Conservation (phyloP, 768 basidiomycete genomes). For the Tulasnella sp. region DNA sequence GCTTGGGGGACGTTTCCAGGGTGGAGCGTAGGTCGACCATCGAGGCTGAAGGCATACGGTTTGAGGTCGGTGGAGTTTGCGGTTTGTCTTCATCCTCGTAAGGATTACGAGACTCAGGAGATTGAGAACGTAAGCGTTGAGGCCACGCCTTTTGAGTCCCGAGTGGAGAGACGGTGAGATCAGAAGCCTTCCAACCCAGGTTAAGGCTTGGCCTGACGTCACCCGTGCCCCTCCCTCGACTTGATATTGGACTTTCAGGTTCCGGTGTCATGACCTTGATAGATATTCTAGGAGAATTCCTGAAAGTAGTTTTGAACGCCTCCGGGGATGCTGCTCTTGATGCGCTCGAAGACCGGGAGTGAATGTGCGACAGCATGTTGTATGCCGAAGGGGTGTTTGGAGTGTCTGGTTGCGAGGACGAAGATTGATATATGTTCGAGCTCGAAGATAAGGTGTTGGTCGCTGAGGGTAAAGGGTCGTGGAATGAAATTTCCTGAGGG, state of each 20-base stretch:
- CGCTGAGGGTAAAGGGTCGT: constrained; percentile 8
- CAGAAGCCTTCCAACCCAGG: not conserved
- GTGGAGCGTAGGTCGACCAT: constrained; percentile 3
- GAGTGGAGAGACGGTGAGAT: not conserved
- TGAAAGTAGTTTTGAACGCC: constrained; percentile 1
- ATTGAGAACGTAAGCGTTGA: not conserved
- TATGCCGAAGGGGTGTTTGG: not conserved
- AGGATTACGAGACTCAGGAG: not conserved
- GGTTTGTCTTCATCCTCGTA: not conserved
- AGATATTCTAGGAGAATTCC: not conserved
- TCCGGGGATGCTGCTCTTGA: constrained; percentile 19
- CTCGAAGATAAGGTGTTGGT: not conserved
- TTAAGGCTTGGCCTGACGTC: not conserved
- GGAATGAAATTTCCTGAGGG: not conserved
- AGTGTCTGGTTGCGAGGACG: not conserved
- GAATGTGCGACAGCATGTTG: constrained; percentile 17
- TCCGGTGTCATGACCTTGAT: not conserved
- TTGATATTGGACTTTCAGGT: not conserved
- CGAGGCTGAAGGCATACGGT: not conserved
- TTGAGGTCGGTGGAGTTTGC: not conserved
- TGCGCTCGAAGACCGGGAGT: not conserved
- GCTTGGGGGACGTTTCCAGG: not conserved
- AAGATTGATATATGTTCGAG: not conserved
- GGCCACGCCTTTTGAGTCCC: not conserved
- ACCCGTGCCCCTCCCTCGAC: not conserved